Base-by-base conservation (phyloP, 257 asterid genomes). In the Capsicum baccatum region DNA sequence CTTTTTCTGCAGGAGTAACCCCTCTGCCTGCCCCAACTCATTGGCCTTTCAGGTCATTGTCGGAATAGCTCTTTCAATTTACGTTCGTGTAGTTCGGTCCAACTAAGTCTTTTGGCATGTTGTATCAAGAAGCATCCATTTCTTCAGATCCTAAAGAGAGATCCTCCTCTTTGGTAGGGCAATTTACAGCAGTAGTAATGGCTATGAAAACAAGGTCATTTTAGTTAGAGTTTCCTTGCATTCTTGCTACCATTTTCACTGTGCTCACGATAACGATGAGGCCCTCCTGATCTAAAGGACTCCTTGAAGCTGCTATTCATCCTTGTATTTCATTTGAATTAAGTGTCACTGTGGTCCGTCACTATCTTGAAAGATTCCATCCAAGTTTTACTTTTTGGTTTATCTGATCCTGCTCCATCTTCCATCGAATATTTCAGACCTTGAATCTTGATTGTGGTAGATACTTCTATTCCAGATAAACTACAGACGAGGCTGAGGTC, bases 401-500 rank as follows among this genome's bases (percentile, higher is more conserved):
- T 55, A 26, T 78, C 48, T 54, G 26, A 26, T 54, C 33, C 33
- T 16, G 3, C 79, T 71, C 47, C 44, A 4, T 37, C 33, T 54
- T 4, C 21, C 82, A 54, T 78, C 9, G 33, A 78, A 62, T 63
- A 7, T 21, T 63, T 10, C 10, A 44, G 73, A 14, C 26, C 76
- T 26, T 68, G 78, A 37, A 68, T 39, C 78, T 68, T 81, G 73
- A 62, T 74, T 7, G 17, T 60, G 79, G 73, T 66, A n/a, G 57
- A 12, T 52, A 26, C 83, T 52, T 42, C 56, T 52, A 64, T 35
- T 48, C 68, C 90, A 97, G 99, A 97, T 92, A 97, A 97, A 89
- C 90, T 97, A 87, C 99, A 97, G 89, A 89, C 88, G 50, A 91
- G 98, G 89, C 91, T 97, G 87, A 92, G 97, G 85, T 91, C 99